Evolutionary conservation across 129 eudicot genomes (phyloP), one percentile per base, ranked within the genome.

Genomic region (Kitagawia praeruptora): DNA sequence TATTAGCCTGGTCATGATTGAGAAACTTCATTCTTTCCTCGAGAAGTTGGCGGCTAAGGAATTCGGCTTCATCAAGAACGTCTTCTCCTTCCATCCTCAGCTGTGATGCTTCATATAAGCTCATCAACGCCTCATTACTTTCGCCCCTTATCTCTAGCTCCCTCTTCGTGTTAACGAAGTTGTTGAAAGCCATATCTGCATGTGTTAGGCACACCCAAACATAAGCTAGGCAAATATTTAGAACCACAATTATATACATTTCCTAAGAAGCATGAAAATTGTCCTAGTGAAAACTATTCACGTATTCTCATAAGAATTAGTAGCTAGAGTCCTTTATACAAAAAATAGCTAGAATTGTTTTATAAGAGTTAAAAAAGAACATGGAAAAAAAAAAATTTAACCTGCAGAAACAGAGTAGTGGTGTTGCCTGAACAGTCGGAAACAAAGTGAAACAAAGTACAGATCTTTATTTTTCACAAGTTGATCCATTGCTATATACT

Each of bases 361-460:
- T 48, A 48, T 15, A 15, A 48, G 54, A 48, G 54, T 1, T 48
- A 48, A 13, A 48, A 48, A 48, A 0, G 13, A 46, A 46, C 12
- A 46, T 10, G 12, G 4, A 46, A 10, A 46, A 46, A 46, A 46
- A 46, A 1, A 49, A 58, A 27, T 0, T 5, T 66, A 13, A 89
- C 95, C 89, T 70, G 89, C 72, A 7, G 86, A 37, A 38, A 90
- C 85, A 54, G 74, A 27, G 83, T 87, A 84, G 45, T 91, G 93
- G 28, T 86, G 67, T 74, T 92, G 96, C 79, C 98, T 85, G 37
- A 92, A 74, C 72, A 92, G 76, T 14, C 93, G 85, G 74, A 92
- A 92, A 63, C 23, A 51, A 14, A 81, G 83, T 4, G 96, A 84
- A 84, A 82, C 85, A n/a, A 82, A 84, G 21, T 38, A 75, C 40